Conservation (phyloP, 176 grass and related monocot species). For the Cymbopogon citratus region DNA sequence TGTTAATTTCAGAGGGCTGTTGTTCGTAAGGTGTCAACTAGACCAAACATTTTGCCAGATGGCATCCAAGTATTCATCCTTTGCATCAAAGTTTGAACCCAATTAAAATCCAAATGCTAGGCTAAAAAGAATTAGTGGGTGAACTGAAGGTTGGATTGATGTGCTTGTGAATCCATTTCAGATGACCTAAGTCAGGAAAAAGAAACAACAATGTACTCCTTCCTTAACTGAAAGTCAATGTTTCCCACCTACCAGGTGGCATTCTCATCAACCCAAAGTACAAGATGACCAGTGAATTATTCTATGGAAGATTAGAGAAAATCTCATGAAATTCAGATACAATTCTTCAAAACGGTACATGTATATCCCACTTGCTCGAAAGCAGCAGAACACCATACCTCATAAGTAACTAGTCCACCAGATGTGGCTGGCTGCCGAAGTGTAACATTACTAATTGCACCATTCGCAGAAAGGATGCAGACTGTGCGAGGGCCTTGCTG, state of each 20-base stretch:
- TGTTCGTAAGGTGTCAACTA: background rate
- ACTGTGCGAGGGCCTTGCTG: constrained; percentile 96
- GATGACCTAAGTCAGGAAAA: background rate
- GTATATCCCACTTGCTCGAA: background rate
- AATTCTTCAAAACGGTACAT: background rate
- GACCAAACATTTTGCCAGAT: background rate
- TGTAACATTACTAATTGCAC: constrained; percentile 94
- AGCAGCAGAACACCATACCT: constrained; percentile 40
- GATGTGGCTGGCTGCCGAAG: constrained; percentile 95
- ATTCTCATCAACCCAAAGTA: background rate
- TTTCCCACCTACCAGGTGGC: constrained; percentile 12
- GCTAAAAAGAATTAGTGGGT: background rate
- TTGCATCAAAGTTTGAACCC: background rate
- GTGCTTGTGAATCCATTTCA: background rate
- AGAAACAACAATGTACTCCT: background rate
- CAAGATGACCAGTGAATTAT: background rate
- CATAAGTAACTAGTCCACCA: constrained; percentile 92
- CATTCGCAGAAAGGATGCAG: constrained; percentile 97
- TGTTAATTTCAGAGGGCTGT: background rate
- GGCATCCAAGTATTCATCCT: background rate
- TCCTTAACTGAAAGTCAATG: background rate
- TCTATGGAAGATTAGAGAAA: background rate
- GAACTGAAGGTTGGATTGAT: background rate
- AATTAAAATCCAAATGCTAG: background rate
- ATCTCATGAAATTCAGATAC: background rate